Percentiles rank a stretch among this genome's conserved stretches.
Conservation (phyloP, 305 asterid genomes). For the Solanum aculeatissimum region DNA sequence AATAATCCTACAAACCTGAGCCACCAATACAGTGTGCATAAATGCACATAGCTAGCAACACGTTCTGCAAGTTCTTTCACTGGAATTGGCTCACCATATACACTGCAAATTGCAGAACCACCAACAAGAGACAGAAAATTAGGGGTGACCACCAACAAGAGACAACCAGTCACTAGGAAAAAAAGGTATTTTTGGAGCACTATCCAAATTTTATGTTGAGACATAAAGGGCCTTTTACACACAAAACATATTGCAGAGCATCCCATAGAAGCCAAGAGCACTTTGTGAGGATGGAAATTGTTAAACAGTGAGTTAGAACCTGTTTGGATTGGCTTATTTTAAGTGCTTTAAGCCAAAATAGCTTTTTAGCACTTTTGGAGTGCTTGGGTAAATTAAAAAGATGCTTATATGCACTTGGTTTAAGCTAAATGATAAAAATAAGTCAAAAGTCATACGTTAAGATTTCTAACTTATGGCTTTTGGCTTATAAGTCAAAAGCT, state of each 20-base stretch:
- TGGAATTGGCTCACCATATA: constrained; percentile 80
- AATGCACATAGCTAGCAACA: constrained; percentile 93
- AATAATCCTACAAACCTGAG: constrained; percentile 52
- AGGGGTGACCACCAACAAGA: neutral
- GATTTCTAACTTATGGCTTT: too few relatives aligned
- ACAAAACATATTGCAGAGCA: neutral
- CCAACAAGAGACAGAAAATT: neutral
- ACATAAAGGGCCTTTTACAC: neutral
- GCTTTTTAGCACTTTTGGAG: too few relatives aligned
- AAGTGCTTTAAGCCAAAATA: neutral
- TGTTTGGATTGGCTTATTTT: neutral
- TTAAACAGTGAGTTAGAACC: neutral
- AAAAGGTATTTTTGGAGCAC: neutral
- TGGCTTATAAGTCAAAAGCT: too few relatives aligned
- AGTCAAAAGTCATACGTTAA: too few relatives aligned
- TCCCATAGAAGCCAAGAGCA: neutral
- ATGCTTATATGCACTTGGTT: too few relatives aligned
- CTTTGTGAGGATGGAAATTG: neutral
- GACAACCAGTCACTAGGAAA: neutral
- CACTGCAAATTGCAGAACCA: constrained; percentile 33
- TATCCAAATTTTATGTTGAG: neutral
- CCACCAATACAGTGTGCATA: constrained; percentile 99
- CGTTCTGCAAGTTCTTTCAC: constrained; percentile 94
- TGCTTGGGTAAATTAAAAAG: too few relatives aligned
- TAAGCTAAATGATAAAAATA: too few relatives aligned